A percentile compares a stretch with the other conserved stretches of the same genome.
These are phyloP conservation scores for Cryptococcus sp. DNA, from an alignment of 1,284 basidiomycete species.

Conservation along the genomic window DNA sequence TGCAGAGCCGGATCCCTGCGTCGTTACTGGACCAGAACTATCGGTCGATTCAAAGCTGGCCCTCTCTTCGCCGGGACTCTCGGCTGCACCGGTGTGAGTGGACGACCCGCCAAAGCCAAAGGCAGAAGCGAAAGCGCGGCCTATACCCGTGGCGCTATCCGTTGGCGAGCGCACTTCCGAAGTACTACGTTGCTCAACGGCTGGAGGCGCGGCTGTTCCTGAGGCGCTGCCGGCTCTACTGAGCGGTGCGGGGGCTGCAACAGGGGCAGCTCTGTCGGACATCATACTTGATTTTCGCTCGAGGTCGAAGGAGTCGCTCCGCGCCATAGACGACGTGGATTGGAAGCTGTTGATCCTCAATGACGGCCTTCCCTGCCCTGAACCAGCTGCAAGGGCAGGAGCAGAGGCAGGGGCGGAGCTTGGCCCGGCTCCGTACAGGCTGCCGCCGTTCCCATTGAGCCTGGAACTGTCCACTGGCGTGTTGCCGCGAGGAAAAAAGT, in stretches of 20 bases:
- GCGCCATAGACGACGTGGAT: conserved; percentile 34
- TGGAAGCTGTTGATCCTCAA: conserved; percentile 45
- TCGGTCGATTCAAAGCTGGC: too few relatives aligned
- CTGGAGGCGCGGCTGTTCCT: too few relatives aligned
- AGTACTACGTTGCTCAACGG: too few relatives aligned
- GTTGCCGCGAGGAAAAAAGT: not conserved
- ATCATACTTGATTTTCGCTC: conserved; percentile 40
- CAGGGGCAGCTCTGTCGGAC: conserved; percentile 3
- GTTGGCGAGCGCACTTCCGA: too few relatives aligned
- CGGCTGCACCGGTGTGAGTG: too few relatives aligned
- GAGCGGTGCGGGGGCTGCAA: too few relatives aligned
- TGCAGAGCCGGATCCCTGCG: not conserved
- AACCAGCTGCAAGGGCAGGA: not conserved
- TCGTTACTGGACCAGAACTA: too few relatives aligned
- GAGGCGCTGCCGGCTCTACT: too few relatives aligned
- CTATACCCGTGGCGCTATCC: too few relatives aligned
- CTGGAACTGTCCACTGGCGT: not conserved
- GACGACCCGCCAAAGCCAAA: too few relatives aligned
- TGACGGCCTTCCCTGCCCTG: conserved; percentile 8
- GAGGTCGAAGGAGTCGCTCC: conserved; percentile 48
- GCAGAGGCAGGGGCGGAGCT: conserved; percentile 2
- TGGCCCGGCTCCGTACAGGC: not conserved
- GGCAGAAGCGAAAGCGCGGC: too few relatives aligned
- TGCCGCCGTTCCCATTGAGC: not conserved
- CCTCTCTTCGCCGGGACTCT: too few relatives aligned